Percentiles rank a stretch among this genome's conserved stretches.
Conservation (phyloP, 257 asterid genomes). For the Nicotiana tomentosiformis region DNA sequence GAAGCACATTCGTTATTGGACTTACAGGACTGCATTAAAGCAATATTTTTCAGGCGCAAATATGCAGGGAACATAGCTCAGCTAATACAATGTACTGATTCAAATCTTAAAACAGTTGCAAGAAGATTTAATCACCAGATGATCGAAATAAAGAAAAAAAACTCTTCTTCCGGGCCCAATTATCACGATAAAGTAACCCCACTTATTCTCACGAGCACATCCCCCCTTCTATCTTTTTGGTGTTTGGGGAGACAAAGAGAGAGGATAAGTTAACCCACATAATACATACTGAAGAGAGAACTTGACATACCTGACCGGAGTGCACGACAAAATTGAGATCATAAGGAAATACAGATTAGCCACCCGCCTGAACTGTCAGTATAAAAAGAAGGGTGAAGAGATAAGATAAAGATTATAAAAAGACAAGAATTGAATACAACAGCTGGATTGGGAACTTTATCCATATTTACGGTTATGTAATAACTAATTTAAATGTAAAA, state of each 20-base stretch:
- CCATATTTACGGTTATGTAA: not conserved
- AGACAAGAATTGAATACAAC: not conserved
- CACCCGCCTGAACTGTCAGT: constrained; percentile 99
- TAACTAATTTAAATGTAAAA: not conserved
- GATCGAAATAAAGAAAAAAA: not conserved
- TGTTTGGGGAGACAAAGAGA: not conserved
- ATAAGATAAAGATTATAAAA: constrained; percentile 36
- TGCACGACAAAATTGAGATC: constrained; percentile 98
- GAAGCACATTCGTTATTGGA: constrained; percentile 97
- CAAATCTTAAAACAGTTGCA: not conserved
- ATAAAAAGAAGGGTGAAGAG: constrained; percentile 25
- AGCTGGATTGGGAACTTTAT: not conserved
- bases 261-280: not conserved
- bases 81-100: not conserved
- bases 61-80: not conserved
- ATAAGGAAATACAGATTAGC: constrained; percentile 98
- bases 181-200: not conserved
- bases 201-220: not conserved
- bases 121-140: not conserved
- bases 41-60: constrained; percentile 1
- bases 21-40: constrained; percentile 87
- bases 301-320: constrained; percentile 81
- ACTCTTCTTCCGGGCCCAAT: not conserved
- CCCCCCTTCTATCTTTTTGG: not conserved
- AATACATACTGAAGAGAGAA: not conserved